A percentile compares a stretch with the other conserved stretches of the same genome.
These are phyloP conservation scores for Vigna mungo DNA, from an alignment of 306 rosid genomes.

Conservation along the genomic window DNA sequence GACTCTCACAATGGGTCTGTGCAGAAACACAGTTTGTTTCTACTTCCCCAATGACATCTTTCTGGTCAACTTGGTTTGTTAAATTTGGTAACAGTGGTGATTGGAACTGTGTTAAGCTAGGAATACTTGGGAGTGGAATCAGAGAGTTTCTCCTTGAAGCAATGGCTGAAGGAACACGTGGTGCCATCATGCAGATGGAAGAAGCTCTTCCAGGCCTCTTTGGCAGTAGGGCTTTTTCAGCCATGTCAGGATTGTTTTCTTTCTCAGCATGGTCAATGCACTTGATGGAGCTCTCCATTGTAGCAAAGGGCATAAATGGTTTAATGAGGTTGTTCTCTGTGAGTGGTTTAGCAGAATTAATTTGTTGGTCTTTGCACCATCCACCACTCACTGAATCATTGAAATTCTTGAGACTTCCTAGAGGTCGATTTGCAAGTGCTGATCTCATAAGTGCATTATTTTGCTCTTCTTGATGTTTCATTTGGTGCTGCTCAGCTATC, in stretches of 20 bases:
- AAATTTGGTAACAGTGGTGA: constrained; percentile 56
- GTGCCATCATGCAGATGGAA: constrained; percentile 69
- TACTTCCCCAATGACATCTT: constrained; percentile 57
- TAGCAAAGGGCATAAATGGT: constrained; percentile 55
- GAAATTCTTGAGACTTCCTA: constrained; percentile 62
- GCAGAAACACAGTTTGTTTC: constrained; percentile 56
- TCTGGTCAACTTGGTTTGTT: constrained; percentile 53
- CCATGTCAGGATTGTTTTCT: constrained; percentile 83
- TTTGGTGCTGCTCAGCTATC: constrained; percentile 91
- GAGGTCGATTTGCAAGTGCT: constrained; percentile 55
- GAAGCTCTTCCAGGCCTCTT: constrained; percentile 80
- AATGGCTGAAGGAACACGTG: constrained; percentile 54
- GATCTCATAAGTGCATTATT: constrained; percentile 53
- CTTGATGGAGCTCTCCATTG: constrained; percentile 62
- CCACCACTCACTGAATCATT: constrained; percentile 49
- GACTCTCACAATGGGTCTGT: constrained; percentile 72
- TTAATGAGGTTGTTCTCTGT: constrained; percentile 61
- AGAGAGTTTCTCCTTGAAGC: constrained; percentile 88
- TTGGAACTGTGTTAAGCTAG: constrained; percentile 57
- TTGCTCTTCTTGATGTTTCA: constrained; percentile 76
- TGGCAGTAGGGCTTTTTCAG: constrained; percentile 58
- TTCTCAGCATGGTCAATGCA: constrained; percentile 71
- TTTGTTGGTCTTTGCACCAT: constrained; percentile 60
- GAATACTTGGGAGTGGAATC: constrained; percentile 74
- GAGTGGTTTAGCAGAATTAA: constrained; percentile 58